Evolutionary conservation across 768 basidiomycete species (phyloP).

Genomic region (Boletus eberwhitei): DNA sequence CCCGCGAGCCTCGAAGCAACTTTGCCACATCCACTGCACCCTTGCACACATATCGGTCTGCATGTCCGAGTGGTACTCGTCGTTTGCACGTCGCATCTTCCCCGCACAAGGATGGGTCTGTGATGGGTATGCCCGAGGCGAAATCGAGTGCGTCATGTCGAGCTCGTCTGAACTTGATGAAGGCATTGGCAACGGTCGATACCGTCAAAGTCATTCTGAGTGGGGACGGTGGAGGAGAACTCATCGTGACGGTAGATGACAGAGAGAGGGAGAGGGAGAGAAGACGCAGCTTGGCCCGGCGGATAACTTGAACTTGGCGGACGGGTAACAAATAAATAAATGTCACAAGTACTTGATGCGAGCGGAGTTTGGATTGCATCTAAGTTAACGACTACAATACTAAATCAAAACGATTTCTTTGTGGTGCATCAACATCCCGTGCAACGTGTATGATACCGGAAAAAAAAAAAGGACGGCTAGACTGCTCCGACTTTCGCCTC

Average conservation of each 20-base stretch:
- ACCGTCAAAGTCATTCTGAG: slow-evolving; percentile 23
- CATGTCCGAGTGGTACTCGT: slow-evolving; percentile 33
- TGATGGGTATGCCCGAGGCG: slow-evolving; percentile 37
- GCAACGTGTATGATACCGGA: slow-evolving; percentile 14
- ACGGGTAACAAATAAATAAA: slow-evolving; percentile 6
- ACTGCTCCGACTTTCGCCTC: slow-evolving; percentile 1
- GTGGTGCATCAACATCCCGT: background rate
- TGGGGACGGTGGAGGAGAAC: slow-evolving; percentile 21
- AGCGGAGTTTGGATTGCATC: slow-evolving; percentile 22
- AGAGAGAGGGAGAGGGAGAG: background rate
- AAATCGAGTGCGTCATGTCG: slow-evolving; percentile 33
- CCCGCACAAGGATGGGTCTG: slow-evolving; percentile 33
- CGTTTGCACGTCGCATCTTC: slow-evolving; percentile 26
- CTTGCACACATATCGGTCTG: slow-evolving; percentile 52
- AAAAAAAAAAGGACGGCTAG: background rate
- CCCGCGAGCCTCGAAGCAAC: slow-evolving; percentile 55
- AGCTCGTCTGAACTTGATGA: slow-evolving; percentile 51
- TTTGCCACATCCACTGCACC: slow-evolving; percentile 60
- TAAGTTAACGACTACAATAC: background rate
- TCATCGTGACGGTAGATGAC: slow-evolving; percentile 6
- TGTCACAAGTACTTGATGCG: background rate
- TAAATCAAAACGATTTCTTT: background rate
- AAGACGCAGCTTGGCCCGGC: background rate
- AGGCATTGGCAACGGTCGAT: slow-evolving; percentile 47
- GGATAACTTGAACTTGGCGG: background rate